Evolutionary conservation across 1,139 yeast species (phyloP).

Genomic region (Kodamaea sp.): DNA sequence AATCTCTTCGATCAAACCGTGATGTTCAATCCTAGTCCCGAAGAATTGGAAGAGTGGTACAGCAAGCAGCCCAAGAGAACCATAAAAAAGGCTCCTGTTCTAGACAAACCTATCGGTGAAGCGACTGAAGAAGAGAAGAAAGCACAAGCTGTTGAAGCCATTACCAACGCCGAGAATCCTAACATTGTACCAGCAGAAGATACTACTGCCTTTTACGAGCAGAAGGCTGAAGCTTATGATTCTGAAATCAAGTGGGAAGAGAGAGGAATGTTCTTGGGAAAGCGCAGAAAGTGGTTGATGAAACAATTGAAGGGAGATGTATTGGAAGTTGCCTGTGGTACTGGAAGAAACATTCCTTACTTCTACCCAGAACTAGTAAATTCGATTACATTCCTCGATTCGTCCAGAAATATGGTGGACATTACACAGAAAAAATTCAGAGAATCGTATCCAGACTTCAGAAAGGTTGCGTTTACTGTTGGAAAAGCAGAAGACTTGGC

Average conservation of each 20-base stretch:
- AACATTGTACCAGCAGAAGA: constrained; percentile 68
- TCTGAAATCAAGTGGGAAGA: constrained; percentile 86
- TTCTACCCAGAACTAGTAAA: constrained; percentile 58
- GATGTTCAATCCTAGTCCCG: constrained; percentile 55
- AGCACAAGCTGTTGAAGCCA: constrained; percentile 8
- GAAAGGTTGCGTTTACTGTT: constrained; percentile 79
- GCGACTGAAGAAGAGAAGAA: constrained; percentile 15
- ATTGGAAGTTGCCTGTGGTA: constrained; percentile 92
- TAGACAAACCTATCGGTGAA: constrained; percentile 21
- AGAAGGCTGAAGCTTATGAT: constrained; percentile 80
- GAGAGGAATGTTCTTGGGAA: constrained; percentile 75
- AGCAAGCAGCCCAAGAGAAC: constrained; percentile 37
- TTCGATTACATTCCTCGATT: constrained; percentile 82
- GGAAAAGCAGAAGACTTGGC: constrained; percentile 90
- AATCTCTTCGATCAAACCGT: constrained; percentile 45
- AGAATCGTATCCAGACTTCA: constrained; percentile 61
- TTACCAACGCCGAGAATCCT: constrained; percentile 35
- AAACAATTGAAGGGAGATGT: constrained; percentile 82
- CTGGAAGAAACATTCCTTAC: constrained; percentile 88
- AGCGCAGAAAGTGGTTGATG: constrained; percentile 83
- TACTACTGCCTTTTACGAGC: constrained; percentile 80
- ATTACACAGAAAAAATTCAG: constrained; percentile 76
- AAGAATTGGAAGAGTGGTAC: constrained; percentile 48
- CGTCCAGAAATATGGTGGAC: constrained; percentile 83
- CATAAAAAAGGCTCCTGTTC: constrained; percentile 28